Conservation (phyloP, 106 monocot species). For the Acanthochlamys bracteata region DNA sequence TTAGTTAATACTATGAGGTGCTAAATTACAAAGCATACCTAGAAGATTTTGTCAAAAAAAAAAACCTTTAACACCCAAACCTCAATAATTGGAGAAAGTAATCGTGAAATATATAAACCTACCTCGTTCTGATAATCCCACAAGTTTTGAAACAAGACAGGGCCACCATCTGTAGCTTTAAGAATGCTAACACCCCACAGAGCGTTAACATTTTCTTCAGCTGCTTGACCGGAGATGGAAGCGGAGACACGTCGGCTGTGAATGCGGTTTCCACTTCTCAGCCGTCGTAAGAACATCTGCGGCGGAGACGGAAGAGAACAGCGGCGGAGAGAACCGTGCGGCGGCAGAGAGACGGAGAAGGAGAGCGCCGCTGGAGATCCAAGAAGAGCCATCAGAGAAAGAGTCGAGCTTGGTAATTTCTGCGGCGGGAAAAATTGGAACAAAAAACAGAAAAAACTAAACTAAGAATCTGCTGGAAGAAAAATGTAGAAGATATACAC, state of each 20-base stretch:
- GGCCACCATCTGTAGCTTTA: background rate
- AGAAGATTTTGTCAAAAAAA: no score
- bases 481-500: no score
- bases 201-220: background rate
- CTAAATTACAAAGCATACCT: no score
- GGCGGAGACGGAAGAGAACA: background rate
- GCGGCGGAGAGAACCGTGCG: background rate
- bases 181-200: background rate
- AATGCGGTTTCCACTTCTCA: background rate
- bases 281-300: no score
- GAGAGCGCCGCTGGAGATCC: background rate
- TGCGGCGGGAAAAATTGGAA: no score
- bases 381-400: background rate
- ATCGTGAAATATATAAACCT: background rate
- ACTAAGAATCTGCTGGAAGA: no score
- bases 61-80: background rate
- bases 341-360: background rate
- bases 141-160: slow-evolving; percentile 2
- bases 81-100: background rate
- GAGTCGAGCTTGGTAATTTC: background rate
- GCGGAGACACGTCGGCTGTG: background rate
- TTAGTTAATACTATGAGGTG: background rate
- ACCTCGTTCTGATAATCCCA: slow-evolving; percentile 10
- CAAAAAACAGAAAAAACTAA: no score
- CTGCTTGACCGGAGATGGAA: background rate